These are phyloP conservation scores for Vitis riparia DNA, from an alignment of 164 flowering plant genomes.

Conservation along the genomic window DNA sequence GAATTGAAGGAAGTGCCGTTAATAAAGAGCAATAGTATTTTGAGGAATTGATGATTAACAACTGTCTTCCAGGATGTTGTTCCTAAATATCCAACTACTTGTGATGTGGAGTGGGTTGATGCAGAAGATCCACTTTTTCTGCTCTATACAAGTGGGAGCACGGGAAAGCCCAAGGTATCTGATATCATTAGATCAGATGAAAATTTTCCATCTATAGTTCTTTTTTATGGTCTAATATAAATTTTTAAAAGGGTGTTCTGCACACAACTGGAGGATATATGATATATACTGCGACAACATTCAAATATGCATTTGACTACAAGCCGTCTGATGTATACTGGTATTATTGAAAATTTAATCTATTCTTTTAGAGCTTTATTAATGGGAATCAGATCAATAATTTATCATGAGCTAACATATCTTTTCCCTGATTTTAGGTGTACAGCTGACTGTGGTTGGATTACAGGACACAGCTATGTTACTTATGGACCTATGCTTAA, in stretches of 20 bases:
- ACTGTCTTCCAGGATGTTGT: conserved; percentile 67
- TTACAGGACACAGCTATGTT: conserved; percentile 97
- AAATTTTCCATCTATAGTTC: not conserved
- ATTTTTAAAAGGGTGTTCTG: conserved; percentile 74
- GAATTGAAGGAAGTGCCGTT: no score
- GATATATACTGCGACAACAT: conserved; percentile 94
- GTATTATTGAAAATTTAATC: conserved; percentile 34
- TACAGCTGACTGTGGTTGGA: conserved; percentile 99
- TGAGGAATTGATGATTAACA: not conserved
- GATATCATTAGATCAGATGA: not conserved
- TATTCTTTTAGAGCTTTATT: not conserved
- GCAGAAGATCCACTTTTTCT: conserved; percentile 97
- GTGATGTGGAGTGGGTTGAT: conserved; percentile 93
- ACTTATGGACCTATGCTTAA: conserved; percentile 97
- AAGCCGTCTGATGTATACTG: conserved; percentile 91
- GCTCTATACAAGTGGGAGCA: conserved; percentile 97
- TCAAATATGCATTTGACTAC: conserved; percentile 97
- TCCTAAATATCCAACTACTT: conserved; percentile 63
- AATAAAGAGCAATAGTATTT: not conserved
- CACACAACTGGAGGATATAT: conserved; percentile 99
- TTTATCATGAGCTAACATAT: not conserved
- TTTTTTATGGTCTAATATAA: not conserved
- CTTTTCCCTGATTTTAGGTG: conserved; percentile 53
- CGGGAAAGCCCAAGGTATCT: conserved; percentile 97
- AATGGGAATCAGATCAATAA: not conserved